Base-by-base conservation (phyloP, 768 basidiomycete species). In the Boletales sp. region DNA sequence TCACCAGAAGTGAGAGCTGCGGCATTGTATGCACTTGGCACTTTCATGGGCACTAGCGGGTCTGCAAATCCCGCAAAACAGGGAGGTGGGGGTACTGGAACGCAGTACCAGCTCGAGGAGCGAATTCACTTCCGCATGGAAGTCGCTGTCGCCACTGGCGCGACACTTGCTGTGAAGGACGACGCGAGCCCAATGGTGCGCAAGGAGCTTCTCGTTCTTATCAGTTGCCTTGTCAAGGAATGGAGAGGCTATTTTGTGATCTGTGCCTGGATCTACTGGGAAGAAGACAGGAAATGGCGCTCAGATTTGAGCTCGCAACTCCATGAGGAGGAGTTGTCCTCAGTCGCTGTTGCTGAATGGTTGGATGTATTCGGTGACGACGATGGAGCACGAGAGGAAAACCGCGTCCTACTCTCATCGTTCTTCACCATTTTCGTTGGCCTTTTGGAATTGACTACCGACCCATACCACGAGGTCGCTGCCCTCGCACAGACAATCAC, bases 141-240 rank as follows among this genome's bases (percentile, higher is more conserved):
- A 66, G 88, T 96, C 0, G 91, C 90, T 5, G 82, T 97, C 18
- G 91, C 86, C 8, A 95, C 91, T 11, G 90, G 89, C 19, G 88
- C 91, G 2, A 85, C 90, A 9, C 78, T 97, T 39, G 86, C 87
- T 9, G 87, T 90, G 46, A 89, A 91, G 66, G 91, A 91, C 48
- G 96, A 99, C 64, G 96, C 92, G 1, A 92, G 90, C 50, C 95
- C 96, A 0, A 90, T 96, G 86, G 95, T 94, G 11, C 76, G 95
- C 51, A 96, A 96, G 70, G 96, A 98, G 66, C 74, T 97, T 18
- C 75, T 97, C 32, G 81, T 97, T 35, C 77, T 98, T 35, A 83
- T 98, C 49, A 94, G 91, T 61, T 92, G 90, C 60, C 74, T 98
- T 18, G 94, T 94, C 34, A 89, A 93, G 66, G 95, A 98, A 66